Percentiles rank a stretch among this genome's conserved stretches.
Conservation (phyloP, 805 yeast species). For the Lipomyces chichibuensis region DNA sequence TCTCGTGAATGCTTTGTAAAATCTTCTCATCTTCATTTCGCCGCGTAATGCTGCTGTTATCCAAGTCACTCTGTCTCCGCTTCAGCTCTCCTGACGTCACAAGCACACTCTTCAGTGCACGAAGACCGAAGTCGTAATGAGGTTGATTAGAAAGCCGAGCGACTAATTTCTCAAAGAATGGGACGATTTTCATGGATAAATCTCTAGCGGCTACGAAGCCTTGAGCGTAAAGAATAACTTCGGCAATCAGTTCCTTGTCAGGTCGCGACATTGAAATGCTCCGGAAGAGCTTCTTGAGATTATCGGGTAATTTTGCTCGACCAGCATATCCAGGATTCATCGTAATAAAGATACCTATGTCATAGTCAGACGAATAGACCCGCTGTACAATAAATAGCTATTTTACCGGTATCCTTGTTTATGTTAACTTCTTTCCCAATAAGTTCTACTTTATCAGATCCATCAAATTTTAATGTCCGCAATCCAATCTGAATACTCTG, state of each 20-base stretch:
- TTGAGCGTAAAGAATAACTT: constrained; percentile 70
- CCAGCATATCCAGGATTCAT: constrained; percentile 91
- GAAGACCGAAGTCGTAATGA: constrained; percentile 89
- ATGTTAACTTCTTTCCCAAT: constrained; percentile 37
- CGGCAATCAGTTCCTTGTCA: constrained; percentile 67
- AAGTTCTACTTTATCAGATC: constrained; percentile 34
- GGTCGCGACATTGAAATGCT: constrained; percentile 75
- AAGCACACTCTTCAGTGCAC: constrained; percentile 74
- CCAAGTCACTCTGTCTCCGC: constrained; percentile 37
- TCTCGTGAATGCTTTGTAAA: constrained; percentile 58
- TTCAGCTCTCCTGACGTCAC: constrained; percentile 58
- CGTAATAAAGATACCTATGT: constrained; percentile 74
- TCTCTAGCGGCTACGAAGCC: constrained; percentile 59
- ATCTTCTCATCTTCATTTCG: constrained; percentile 42
- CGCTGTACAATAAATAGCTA: neutral
- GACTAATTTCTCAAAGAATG: constrained; percentile 56
- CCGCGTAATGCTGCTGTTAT: neutral
- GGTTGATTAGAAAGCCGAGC: constrained; percentile 53
- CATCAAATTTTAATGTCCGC: constrained; percentile 22
- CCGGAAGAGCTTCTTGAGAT: constrained; percentile 75
- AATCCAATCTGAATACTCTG: constrained; percentile 69
- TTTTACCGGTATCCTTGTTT: constrained; percentile 37
- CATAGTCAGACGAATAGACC: neutral
- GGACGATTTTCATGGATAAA: constrained; percentile 56
- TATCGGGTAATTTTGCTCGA: constrained; percentile 80